phyloP scores from a whole-genome alignment of 2,329 filamentous ascomycete species.

The Fusarium poae region DNA sequence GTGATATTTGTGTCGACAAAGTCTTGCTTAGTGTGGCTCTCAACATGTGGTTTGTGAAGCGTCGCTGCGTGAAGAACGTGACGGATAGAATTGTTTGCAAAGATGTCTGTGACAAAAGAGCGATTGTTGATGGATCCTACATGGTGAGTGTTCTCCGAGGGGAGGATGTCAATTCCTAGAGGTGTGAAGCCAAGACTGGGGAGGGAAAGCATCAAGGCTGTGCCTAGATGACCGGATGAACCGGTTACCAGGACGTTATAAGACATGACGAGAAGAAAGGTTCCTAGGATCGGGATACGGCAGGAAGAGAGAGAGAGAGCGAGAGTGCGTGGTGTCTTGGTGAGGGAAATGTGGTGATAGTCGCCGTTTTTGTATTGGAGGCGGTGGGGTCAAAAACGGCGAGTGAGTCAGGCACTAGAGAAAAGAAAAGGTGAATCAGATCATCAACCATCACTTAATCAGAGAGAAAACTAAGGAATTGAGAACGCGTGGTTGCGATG shows the following conservation, averaged over 20 bases:
- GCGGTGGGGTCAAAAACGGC: slow-evolving; percentile 31
- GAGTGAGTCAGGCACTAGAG: slow-evolving; percentile 36
- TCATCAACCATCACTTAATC: neutral
- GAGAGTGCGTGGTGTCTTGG: neutral
- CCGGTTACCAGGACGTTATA: slow-evolving; percentile 61
- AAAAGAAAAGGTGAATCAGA: neutral
- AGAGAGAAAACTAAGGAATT: neutral
- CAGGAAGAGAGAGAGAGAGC: neutral
- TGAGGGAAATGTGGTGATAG: neutral
- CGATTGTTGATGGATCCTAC: slow-evolving; percentile 57
- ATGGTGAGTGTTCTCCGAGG: slow-evolving; percentile 53
- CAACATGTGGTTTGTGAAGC: slow-evolving; percentile 63
- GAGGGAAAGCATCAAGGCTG: slow-evolving; percentile 60
- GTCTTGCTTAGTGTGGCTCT: slow-evolving; percentile 58
- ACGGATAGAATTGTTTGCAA: slow-evolving; percentile 52
- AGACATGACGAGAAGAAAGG: slow-evolving; percentile 8
- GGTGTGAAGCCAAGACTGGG: slow-evolving; percentile 56
- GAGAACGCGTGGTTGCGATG: slow-evolving; percentile 7
- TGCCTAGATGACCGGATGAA: slow-evolving; percentile 61
- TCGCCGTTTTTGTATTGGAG: slow-evolving; percentile 31
- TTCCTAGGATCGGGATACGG: neutral
- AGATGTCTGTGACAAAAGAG: slow-evolving; percentile 50
- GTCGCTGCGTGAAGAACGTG: slow-evolving; percentile 62
- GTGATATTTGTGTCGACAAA: slow-evolving; percentile 62
- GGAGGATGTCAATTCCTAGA: slow-evolving; percentile 60